phyloP scores from a whole-genome alignment of 2,329 filamentous ascomycete species.

The Colletotrichum cuscutae region DNA sequence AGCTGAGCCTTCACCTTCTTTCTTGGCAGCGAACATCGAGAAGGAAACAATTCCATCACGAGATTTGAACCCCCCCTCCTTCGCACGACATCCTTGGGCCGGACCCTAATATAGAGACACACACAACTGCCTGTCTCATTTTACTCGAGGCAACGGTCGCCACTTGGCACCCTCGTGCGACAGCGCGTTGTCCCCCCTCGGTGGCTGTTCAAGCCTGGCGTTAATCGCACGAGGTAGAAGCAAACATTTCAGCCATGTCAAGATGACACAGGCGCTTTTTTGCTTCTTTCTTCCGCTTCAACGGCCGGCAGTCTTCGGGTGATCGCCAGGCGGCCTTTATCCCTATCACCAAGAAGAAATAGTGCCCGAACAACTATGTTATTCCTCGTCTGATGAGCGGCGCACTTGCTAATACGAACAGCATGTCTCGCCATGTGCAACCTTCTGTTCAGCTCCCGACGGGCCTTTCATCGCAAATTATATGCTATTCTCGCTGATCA shows the following conservation, averaged over 20 bases:
- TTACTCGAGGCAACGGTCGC: conserved; percentile 23
- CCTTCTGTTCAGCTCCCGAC: background rate
- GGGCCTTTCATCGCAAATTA: background rate
- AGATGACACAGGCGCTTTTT: conserved; percentile 5
- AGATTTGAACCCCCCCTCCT: conserved; percentile 9
- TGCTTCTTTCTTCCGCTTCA: conserved; percentile 2
- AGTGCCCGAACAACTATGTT: too few relatives aligned
- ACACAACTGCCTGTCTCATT: background rate
- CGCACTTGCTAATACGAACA: conserved; percentile 12
- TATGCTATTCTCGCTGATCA: background rate
- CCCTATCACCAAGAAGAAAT: background rate
- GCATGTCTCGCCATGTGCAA: conserved; percentile 19
- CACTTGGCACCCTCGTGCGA: conserved; percentile 22
- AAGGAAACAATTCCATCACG: background rate
- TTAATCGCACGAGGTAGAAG: conserved; percentile 26
- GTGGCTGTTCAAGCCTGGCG: background rate
- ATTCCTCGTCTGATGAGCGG: background rate
- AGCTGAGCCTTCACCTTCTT: background rate
- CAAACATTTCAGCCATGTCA: conserved; percentile 27
- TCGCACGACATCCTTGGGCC: conserved; percentile 2
- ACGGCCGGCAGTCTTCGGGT: conserved; percentile 22
- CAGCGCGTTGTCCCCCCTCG: conserved; percentile 3
- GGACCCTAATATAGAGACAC: background rate
- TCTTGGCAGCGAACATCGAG: background rate
- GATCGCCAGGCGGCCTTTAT: background rate